A percentile compares a stretch with the other conserved stretches of the same genome.
Evolutionary conservation across 2,329 filamentous ascomycete species (phyloP).

Genomic region (Colletotrichum cordylinicola): DNA sequence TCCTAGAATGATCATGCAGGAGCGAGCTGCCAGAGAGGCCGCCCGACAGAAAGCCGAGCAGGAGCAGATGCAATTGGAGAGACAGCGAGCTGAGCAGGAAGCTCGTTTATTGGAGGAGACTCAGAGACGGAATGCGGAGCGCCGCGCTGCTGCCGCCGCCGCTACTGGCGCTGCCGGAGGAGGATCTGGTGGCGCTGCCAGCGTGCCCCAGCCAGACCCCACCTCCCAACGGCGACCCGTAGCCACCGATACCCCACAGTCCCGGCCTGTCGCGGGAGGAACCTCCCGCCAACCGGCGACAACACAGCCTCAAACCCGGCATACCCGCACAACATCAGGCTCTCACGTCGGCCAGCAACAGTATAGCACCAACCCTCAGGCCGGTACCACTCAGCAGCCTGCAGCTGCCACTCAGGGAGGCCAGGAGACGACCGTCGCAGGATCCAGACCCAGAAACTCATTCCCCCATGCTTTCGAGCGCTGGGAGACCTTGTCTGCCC

Average conservation of each 20-base stretch:
- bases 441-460: conserved; percentile 62
- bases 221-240: conserved; percentile 21
- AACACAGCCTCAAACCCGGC: conserved; percentile 25
- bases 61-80: conserved; percentile 63
- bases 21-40: conserved; percentile 78
- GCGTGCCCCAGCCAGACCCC: conserved; percentile 17
- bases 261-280: conserved; percentile 26
- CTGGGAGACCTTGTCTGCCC: conserved; percentile 95
- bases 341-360: conserved; percentile 31
- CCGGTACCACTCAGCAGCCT: conserved; percentile 16
- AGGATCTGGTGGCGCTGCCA: conserved; percentile 15
- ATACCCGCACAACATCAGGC: conserved; percentile 24
- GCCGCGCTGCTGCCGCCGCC: conserved; percentile 64
- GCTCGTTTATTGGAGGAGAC: conserved; percentile 60
- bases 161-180: conserved; percentile 42
- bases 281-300: conserved; percentile 26
- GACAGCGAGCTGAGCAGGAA: conserved; percentile 64
- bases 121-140: conserved; percentile 63
- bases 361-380: conserved; percentile 29
- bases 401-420: conserved; percentile 28
- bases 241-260: conserved; percentile 17
- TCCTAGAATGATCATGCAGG: conserved; percentile 90
- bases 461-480: conserved; percentile 98
- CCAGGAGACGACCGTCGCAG: conserved; percentile 35
- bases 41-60: conserved; percentile 71